phyloP scores from a whole-genome alignment of 225 moss, liverwort and hornwort genomes.

The Neckera pumila region DNA sequence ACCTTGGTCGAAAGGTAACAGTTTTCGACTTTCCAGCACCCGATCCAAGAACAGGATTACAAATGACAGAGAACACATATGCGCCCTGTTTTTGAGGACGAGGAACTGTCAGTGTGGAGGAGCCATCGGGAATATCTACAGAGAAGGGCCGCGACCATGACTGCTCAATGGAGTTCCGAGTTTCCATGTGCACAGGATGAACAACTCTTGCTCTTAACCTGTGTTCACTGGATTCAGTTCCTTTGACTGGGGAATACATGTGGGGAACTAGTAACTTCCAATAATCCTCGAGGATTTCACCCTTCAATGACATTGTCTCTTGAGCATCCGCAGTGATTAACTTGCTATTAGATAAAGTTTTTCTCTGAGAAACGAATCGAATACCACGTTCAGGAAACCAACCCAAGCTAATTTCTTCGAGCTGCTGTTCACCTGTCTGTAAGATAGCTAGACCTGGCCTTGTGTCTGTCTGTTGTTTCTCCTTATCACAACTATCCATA shows the following conservation, averaged over 20 bases:
- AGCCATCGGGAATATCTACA: slow-evolving; percentile 71
- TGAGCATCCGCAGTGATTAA: not conserved
- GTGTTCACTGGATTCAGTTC: slow-evolving; percentile 79
- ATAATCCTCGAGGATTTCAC: slow-evolving; percentile 8
- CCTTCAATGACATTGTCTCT: slow-evolving; percentile 8
- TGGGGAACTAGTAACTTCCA: slow-evolving; percentile 21
- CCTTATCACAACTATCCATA: slow-evolving; percentile 17
- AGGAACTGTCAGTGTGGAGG: slow-evolving; percentile 65
- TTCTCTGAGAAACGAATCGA: slow-evolving; percentile 13
- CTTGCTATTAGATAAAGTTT: slow-evolving; percentile 5
- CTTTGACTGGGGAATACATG: slow-evolving; percentile 81
- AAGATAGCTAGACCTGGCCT: slow-evolving; percentile 44
- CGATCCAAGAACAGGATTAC: slow-evolving; percentile 75
- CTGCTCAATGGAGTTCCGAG: slow-evolving; percentile 18
- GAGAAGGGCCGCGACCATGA: slow-evolving; percentile 84
- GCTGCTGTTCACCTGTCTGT: slow-evolving; percentile 19
- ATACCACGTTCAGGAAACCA: slow-evolving; percentile 26
- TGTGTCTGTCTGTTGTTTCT: slow-evolving; percentile 34
- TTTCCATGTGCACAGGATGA: slow-evolving; percentile 29
- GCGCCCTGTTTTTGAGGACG: slow-evolving; percentile 66
- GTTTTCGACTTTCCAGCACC: slow-evolving; percentile 90
- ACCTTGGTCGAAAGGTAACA: slow-evolving; percentile 90
- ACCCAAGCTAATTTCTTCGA: slow-evolving; percentile 12
- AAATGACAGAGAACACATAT: slow-evolving; percentile 73
- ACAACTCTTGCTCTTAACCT: slow-evolving; percentile 67